Evolutionary conservation across 1,284 basidiomycete species (phyloP), one percentile per base, ranked within the genome.

Genomic region (Phlebopus sp.): DNA sequence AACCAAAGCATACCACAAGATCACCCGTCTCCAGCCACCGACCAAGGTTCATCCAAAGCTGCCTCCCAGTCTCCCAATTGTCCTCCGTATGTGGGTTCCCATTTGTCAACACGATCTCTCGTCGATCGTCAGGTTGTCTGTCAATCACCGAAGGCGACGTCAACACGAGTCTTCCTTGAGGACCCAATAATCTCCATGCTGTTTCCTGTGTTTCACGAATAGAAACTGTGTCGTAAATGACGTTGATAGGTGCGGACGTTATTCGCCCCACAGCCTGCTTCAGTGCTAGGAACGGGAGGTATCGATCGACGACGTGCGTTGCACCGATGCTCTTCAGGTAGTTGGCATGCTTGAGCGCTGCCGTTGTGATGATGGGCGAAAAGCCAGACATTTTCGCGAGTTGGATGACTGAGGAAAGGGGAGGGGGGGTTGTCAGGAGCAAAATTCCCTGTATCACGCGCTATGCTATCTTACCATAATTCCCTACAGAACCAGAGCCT

Each of bases 401-500:
- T 42, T 64, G 62, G 35, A 64, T 64, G 13, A 39, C 62, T 64
- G 49, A 38, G 43, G 45, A 51, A 34, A 10, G 18, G 10, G 6
- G 50, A 37, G 44, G 45, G 51, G 32, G 10, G 19, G 13, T 6
- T 39, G 30, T 59, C 52, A 55, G 52, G 42, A 43, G 51, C 13
- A 30, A 1, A 29, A 36, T 52, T 37, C 32, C 36, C 23, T 32
- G 6, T 6, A 9, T 11, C 17, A 36, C 19, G 40, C 54, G 54
- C 41, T 13, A 19, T 38, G 44, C 38, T 45, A 43, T 4, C 69
- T 60, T 51, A 71, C 71, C 71, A 43, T 68, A 77, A 58, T 74
- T 69, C 19, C 76, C 77, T 9, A 77, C 72, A 21, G 72, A 72
- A 8, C 69, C 69, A 14, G 70, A 58, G 8, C 76, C 77, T 21